These are phyloP conservation scores for Xylariaceae sp. DNA, from an alignment of 2,329 filamentous ascomycete species.

Conservation along the genomic window DNA sequence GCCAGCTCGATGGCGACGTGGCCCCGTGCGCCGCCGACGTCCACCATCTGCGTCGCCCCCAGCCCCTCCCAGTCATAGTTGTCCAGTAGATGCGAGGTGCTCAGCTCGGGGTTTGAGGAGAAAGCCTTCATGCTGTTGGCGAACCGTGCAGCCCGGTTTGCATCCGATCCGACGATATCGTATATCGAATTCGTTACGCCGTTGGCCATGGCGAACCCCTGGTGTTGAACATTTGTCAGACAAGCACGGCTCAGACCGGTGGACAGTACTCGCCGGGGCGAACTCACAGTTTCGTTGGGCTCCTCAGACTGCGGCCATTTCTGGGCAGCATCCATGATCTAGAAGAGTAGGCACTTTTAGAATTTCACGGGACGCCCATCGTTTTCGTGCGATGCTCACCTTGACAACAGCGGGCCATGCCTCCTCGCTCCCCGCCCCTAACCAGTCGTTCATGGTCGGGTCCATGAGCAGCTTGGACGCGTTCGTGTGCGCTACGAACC, in stretches of 20 bases:
- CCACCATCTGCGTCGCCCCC: constrained; percentile 4
- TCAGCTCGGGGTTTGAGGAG: constrained; percentile 1
- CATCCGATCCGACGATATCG: not conserved
- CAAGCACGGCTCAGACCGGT: too few relatives aligned
- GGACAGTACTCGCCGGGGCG: not conserved
- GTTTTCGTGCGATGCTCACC: constrained; percentile 3
- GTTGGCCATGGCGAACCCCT: constrained; percentile 1
- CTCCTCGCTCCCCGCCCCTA: constrained; percentile 23
- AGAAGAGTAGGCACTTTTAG: not conserved
- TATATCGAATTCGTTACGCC: not conserved
- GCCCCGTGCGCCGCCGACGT: constrained; percentile 20
- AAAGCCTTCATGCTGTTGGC: constrained; percentile 1
- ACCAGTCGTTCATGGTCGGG: constrained; percentile 23
- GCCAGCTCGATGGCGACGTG: constrained; percentile 9
- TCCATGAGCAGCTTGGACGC: constrained; percentile 25
- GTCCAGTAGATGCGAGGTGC: constrained; percentile 2
- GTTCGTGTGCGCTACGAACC: constrained; percentile 32
- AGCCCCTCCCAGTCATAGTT: constrained; percentile 12
- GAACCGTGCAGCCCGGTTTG: not conserved
- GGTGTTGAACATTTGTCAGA: too few relatives aligned
- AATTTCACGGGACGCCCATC: not conserved
- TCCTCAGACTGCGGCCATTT: constrained; percentile 30
- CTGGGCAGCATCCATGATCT: constrained; percentile 25
- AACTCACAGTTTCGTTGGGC: constrained; percentile 25
- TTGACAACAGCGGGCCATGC: constrained; percentile 23